Base-by-base conservation (phyloP, 345 rosid species). In the Rhodamnia argentea region DNA sequence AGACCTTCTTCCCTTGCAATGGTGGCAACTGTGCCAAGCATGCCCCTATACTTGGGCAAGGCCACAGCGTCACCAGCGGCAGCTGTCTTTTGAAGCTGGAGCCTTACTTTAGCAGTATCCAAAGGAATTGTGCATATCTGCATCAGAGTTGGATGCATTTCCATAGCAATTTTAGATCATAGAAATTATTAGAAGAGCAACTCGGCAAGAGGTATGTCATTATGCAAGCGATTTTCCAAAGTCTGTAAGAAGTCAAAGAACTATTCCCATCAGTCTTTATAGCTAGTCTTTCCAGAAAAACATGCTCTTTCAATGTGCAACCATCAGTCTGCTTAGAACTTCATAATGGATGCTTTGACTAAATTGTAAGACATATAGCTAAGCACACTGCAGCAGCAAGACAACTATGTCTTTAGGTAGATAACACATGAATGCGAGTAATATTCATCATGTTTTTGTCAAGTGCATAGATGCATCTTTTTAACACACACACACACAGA, bases 51-150 rank as follows among this genome's bases (percentile, higher is more conserved):
- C 85, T 95, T 98, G 7, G 98, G 96, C 23, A 93, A 88, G 76
- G 92, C 82, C 7, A 84, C n/a, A 20, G 84, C 91, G 88, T 96
- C 99, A 58, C 95, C 98, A 18, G 89, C 90, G 62, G 89, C 86
- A 53, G 92, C 92, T 86, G 91, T 93, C 90, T 95, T 94, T 86
- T 98, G 99, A 81, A 98, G 99, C 93, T 98, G 99, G 86, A 98
- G 99, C 92, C 99, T 94, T 60, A 98, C 99, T 91, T 98, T 96
- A 52, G 99, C 99, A 89, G 98, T 95, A 90, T 96, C 99, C 92
- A 98, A 87, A 24, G 99, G 99, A 91, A 98, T 96, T 11, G 99
- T 98, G 84, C 98, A 96, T 55, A 95, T 90, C 99, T 98, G 90
- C 86, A 90, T 76, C 87, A 82, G 52, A 82, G 83, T 83, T 47